Evolutionary conservation across 805 yeast genomes (phyloP), one percentile per base, ranked within the genome.

Genomic region (Pichia nakasei): DNA sequence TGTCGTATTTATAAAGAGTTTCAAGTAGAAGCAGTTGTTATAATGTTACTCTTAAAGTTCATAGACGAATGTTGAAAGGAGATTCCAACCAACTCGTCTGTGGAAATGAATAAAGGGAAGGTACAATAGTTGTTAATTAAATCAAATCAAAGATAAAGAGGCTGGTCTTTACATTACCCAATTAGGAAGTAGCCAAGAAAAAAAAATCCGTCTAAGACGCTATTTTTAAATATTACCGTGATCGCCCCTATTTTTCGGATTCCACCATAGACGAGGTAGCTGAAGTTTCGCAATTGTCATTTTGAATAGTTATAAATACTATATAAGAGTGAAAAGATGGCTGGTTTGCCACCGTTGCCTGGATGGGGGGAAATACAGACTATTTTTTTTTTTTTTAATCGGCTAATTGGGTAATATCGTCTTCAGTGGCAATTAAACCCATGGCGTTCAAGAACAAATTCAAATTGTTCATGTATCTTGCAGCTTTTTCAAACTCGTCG

Each of bases 401-500:
- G 19, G 39, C 31, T 47, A 89, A 70, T 66, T 88, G 96, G 35
- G 82, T 76, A 58, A 89, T 89, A 61, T 86, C 96, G 45, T 80
- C 82, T 55, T 86, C 93, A 52, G 85, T 85, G 6, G 97, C 96
- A 47, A 85, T 86, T 51, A 91, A 74, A 8, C 98, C 98, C 94
- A 91, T 88, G 38, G 89, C 97, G 54, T 91, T 93, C 65, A 91
- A 75, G 68, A 88, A 89, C 74, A 91, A 68, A 63, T 91, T 91
- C 74, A 91, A 75, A 59, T 88, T 88, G 51, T 77, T 78, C 57
- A 82, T 73, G 27, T 52, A 51, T 66, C 71, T 78, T 53, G 70
- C 77, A 52, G 72, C 74, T 57, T 72, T 74, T 50, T 78, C 69
- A 57, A 72, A 63, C 37, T 66, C 59, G 20, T 60, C 61, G 2